These are phyloP conservation scores for Selenicereus undatus DNA, from an alignment of 148 eudicot genomes.

Conservation along the genomic window DNA sequence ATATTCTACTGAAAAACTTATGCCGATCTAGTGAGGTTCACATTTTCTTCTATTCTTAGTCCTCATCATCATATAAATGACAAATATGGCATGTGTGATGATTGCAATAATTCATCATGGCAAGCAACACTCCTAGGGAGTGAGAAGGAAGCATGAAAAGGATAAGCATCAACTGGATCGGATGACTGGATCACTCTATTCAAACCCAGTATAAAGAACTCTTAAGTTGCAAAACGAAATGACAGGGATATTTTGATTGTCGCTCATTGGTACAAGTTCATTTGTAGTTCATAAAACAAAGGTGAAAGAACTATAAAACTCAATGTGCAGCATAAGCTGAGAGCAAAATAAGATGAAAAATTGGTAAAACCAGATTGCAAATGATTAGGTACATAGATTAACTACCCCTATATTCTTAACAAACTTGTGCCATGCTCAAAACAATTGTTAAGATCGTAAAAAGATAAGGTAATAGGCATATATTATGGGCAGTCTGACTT, in stretches of 20 bases:
- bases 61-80: not conserved
- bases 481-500: too few relatives aligned
- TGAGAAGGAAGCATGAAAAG: not conserved
- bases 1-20: not conserved
- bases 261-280: not conserved
- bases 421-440: too few relatives aligned
- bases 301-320: too few relatives aligned
- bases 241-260: not conserved
- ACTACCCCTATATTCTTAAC: too few relatives aligned
- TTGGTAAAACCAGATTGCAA: too few relatives aligned
- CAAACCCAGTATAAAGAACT: not conserved
- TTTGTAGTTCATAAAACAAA: too few relatives aligned
- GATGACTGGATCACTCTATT: not conserved
- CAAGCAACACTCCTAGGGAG: not conserved
- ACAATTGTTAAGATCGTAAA: too few relatives aligned
- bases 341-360: too few relatives aligned
- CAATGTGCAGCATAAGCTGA: too few relatives aligned
- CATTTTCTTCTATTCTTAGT: not conserved
- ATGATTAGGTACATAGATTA: too few relatives aligned
- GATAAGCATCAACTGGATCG: not conserved
- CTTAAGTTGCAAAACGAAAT: not conserved
- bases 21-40: not conserved
- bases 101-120: conserved; percentile 4
- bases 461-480: too few relatives aligned
- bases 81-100: not conserved